A percentile compares a stretch with the other conserved stretches of the same genome.
Conservation (phyloP, 192 early-diverging fungal genomes). For the Coemansia interrupta region DNA sequence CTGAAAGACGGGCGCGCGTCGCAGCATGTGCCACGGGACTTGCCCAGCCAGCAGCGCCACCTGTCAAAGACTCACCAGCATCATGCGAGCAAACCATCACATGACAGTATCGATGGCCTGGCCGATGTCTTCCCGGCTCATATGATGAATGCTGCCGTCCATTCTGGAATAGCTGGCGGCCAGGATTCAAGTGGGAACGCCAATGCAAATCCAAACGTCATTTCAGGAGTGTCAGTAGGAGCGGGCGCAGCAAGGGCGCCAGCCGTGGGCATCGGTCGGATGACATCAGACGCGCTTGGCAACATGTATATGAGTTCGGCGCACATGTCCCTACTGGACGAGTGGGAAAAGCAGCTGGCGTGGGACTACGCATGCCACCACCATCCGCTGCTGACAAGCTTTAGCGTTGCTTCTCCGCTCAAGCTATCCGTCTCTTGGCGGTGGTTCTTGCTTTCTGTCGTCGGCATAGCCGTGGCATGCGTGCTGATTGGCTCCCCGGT, state of each 20-base stretch:
- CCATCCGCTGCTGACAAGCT: constrained; percentile 43
- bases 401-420: constrained; percentile 26
- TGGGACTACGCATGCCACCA: constrained; percentile 48
- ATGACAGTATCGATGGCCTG: neutral
- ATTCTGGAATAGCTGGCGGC: too few relatives aligned
- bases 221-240: neutral
- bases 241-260: constrained; percentile 3
- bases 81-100: neutral
- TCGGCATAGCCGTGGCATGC: constrained; percentile 17
- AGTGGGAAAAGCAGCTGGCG: constrained; percentile 31
- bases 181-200: too few relatives aligned
- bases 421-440: constrained; percentile 33
- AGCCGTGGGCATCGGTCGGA: neutral
- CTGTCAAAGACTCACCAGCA: too few relatives aligned
- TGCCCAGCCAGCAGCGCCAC: too few relatives aligned
- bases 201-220: too few relatives aligned
- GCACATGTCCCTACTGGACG: constrained; percentile 15
- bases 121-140: too few relatives aligned
- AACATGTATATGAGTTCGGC: constrained; percentile 15
- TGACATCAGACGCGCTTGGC: constrained; percentile 8
- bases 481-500: constrained; percentile 34
- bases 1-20: too few relatives aligned
- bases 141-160: too few relatives aligned
- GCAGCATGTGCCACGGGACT: too few relatives aligned
- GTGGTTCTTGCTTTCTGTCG: constrained; percentile 24